These are phyloP conservation scores for Vaccinium vitisidaea DNA, from an alignment of 148 eudicot genomes.

Conservation along the genomic window DNA sequence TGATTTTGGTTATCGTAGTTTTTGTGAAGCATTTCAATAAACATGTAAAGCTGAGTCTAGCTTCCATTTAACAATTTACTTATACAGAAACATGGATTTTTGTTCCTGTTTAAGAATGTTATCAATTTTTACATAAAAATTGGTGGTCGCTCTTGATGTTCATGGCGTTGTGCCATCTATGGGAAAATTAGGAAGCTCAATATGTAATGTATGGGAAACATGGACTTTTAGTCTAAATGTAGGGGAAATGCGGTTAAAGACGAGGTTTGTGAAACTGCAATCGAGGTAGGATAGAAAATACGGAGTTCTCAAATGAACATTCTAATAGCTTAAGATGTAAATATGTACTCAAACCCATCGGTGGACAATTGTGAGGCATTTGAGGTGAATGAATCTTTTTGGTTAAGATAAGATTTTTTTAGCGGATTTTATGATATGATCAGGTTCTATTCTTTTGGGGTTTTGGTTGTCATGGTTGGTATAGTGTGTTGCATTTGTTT, in stretches of 20 bases:
- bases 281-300: neutral
- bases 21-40: neutral
- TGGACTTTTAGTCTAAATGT: neutral
- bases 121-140: neutral
- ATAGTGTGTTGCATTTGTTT: too few relatives aligned
- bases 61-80: neutral
- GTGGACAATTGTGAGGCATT: neutral
- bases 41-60: too few relatives aligned
- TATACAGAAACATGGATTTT: neutral
- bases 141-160: neutral
- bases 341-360: neutral
- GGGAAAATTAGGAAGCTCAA: neutral
- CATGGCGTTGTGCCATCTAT: neutral
- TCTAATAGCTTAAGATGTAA: neutral
- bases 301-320: neutral
- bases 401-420: too few relatives aligned
- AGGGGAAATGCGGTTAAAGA: neutral
- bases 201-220: neutral
- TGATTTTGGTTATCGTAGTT: neutral
- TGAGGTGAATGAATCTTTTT: too few relatives aligned
- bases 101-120: neutral
- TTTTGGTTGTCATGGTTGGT: too few relatives aligned
- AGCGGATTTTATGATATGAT: too few relatives aligned
- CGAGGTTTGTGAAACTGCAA: neutral
- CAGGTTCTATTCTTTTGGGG: too few relatives aligned